A percentile compares a stretch with the other conserved stretches of the same genome.
These are phyloP conservation scores for Maudiozyma humilis DNA, from an alignment of 1,139 yeast genomes.

Conservation along the genomic window DNA sequence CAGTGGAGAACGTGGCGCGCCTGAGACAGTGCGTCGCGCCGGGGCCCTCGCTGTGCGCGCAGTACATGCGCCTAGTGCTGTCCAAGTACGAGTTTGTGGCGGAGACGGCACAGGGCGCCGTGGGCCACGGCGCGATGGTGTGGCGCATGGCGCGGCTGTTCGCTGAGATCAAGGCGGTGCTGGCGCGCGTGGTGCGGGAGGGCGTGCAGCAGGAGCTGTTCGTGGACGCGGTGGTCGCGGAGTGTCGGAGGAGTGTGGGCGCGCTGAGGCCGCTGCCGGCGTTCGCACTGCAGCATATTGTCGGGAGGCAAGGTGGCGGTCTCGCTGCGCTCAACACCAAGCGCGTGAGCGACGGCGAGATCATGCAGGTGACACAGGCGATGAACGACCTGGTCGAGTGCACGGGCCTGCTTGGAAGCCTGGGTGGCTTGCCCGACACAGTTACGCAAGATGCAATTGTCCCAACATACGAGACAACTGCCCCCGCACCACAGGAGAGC, in stretches of 20 bases:
- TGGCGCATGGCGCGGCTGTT: background rate
- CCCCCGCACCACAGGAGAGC: background rate
- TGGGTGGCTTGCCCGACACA: too few species aligned
- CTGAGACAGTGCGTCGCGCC: background rate
- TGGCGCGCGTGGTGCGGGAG: background rate
- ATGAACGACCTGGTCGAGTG: conserved; percentile 5
- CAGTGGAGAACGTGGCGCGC: background rate
- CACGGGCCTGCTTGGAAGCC: conserved; percentile 1
- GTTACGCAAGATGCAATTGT: too few species aligned
- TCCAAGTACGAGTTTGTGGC: background rate
- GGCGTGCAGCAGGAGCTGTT: background rate
- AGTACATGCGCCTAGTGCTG: background rate
- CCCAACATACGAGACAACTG: background rate
- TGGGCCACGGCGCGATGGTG: background rate
- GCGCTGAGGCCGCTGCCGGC: conserved; percentile 2
- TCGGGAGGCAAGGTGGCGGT: background rate
- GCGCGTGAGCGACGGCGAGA: background rate
- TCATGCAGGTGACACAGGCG: conserved; percentile 1
- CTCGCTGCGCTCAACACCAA: background rate
- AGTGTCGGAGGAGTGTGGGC: background rate
- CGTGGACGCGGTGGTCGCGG: background rate
- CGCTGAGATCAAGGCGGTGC: background rate
- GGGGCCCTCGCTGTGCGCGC: background rate
- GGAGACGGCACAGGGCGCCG: background rate
- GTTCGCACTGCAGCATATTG: background rate